Percentiles rank a stretch among this genome's conserved stretches.
Conservation (phyloP, 106 monocot genomes). For the Dioscorea dumetorum region DNA sequence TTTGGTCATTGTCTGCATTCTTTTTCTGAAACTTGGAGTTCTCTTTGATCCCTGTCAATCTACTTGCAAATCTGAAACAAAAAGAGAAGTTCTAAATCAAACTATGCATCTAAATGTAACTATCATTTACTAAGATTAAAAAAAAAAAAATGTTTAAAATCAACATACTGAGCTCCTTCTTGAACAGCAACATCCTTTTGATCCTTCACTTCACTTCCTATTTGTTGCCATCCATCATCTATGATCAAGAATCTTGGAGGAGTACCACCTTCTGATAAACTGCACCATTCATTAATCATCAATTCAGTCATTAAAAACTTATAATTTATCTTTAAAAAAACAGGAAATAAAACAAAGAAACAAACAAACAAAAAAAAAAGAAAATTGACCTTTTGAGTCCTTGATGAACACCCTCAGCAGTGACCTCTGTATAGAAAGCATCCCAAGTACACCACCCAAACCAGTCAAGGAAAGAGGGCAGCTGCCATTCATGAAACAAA, state of each 20-base stretch:
- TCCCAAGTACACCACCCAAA: slow-evolving; percentile 97
- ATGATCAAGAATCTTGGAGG: slow-evolving; percentile 77
- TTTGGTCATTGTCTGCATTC: slow-evolving; percentile 1
- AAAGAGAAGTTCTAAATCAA: neutral
- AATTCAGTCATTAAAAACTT: neutral
- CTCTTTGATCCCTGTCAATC: slow-evolving; percentile 61
- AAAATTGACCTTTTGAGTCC: slow-evolving; percentile 40
- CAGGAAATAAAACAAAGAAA: neutral
- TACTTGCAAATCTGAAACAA: slow-evolving; percentile 23
- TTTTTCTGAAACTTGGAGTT: slow-evolving; percentile 70
- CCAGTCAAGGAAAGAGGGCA: slow-evolving; percentile 72
- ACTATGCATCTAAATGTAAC: neutral
- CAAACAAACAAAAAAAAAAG: neutral
- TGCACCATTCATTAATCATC: slow-evolving; percentile 4
- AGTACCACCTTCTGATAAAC: slow-evolving; percentile 62
- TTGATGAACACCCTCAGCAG: slow-evolving; percentile 66
- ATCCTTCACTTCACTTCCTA: slow-evolving; percentile 51
- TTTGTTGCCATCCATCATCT: slow-evolving; percentile 80
- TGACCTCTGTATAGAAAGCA: slow-evolving; percentile 89
- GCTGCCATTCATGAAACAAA: slow-evolving; percentile 3
- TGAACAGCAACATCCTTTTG: slow-evolving; percentile 31
- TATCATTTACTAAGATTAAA: neutral
- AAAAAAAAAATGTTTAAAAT: neutral
- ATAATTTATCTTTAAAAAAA: neutral
- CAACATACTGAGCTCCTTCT: slow-evolving; percentile 69